These are phyloP conservation scores for Suillus subluteus DNA, from an alignment of 768 basidiomycete species.

Conservation along the genomic window DNA sequence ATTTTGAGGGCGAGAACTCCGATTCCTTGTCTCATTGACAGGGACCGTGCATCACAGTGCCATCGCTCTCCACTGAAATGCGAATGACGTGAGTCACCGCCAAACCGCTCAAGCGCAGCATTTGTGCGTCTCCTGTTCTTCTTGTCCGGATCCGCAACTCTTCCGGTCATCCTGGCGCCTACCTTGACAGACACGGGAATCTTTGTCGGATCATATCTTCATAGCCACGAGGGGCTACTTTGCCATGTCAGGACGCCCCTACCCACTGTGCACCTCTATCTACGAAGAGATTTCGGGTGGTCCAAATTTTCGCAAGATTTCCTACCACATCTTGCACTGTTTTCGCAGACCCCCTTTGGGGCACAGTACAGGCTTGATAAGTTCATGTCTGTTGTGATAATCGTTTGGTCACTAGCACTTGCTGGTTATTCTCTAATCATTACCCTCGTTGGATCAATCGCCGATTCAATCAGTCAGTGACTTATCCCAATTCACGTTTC, in stretches of 20 bases:
- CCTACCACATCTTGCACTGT: conserved; percentile 52
- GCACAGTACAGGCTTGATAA: conserved; percentile 38
- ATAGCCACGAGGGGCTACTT: neutral
- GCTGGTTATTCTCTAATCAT: conserved; percentile 47
- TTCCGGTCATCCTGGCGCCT: neutral
- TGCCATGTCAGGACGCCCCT: neutral
- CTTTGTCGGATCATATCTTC: neutral
- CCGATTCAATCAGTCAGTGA: conserved; percentile 29
- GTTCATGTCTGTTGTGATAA: conserved; percentile 43
- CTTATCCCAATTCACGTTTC: conserved; percentile 24
- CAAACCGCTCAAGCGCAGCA: neutral
- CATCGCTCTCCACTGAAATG: neutral
- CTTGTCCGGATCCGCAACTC: neutral
- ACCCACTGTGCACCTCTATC: conserved; percentile 3
- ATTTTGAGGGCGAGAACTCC: neutral
- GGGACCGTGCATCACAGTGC: neutral
- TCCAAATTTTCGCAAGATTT: conserved; percentile 36
- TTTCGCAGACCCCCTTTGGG: conserved; percentile 53
- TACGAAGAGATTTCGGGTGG: conserved; percentile 26
- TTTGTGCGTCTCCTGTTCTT: neutral
- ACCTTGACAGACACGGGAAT: neutral
- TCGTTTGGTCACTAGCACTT: conserved; percentile 47
- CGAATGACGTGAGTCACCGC: neutral
- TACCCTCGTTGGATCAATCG: conserved; percentile 45
- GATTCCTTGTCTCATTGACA: neutral